Evolutionary conservation across 2,329 filamentous ascomycete genomes (phyloP).

Genomic region (Plectosphaerella plurivora): DNA sequence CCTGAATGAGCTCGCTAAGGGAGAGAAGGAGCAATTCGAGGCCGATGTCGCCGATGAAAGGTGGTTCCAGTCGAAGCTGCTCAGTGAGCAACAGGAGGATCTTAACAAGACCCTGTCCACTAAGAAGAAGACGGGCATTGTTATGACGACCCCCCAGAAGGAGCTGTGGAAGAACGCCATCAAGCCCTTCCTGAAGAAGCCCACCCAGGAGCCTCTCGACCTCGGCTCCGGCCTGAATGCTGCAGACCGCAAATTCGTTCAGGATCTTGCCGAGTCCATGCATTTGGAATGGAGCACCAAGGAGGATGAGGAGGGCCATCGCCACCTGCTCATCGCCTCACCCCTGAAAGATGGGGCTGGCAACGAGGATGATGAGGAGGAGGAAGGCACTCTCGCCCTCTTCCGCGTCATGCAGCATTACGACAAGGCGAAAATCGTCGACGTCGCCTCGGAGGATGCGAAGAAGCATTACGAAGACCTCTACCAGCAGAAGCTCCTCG

Average conservation of each 20-base stretch:
- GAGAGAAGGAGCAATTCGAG: constrained; percentile 92
- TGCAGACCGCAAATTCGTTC: constrained; percentile 86
- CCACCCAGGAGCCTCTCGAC: constrained; percentile 62
- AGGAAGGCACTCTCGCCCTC: constrained; percentile 82
- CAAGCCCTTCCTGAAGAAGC: constrained; percentile 75
- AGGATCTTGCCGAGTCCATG: constrained; percentile 70
- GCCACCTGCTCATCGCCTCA: constrained; percentile 47
- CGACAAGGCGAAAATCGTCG: constrained; percentile 82
- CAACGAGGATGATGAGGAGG: constrained; percentile 68
- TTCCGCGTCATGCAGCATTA: constrained; percentile 84
- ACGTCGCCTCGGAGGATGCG: constrained; percentile 73
- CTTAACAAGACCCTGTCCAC: constrained; percentile 42
- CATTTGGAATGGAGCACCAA: constrained; percentile 54
- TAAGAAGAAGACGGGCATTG: constrained; percentile 48
- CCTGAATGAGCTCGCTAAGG: constrained; percentile 78
- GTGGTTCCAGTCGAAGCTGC: constrained; percentile 87
- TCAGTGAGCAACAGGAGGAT: constrained; percentile 58
- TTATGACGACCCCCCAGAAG: constrained; percentile 76
- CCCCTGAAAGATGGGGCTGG: constrained; percentile 45
- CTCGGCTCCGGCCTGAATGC: constrained; percentile 71
- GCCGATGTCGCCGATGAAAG: constrained; percentile 80
- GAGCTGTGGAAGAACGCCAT: constrained; percentile 75
- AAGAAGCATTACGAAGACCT: constrained; percentile 75
- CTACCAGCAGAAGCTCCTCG: constrained; percentile 84
- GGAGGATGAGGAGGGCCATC: constrained; percentile 50